Conservation (phyloP, 495 filamentous ascomycete genomes). For the Cryomyces minteri region DNA sequence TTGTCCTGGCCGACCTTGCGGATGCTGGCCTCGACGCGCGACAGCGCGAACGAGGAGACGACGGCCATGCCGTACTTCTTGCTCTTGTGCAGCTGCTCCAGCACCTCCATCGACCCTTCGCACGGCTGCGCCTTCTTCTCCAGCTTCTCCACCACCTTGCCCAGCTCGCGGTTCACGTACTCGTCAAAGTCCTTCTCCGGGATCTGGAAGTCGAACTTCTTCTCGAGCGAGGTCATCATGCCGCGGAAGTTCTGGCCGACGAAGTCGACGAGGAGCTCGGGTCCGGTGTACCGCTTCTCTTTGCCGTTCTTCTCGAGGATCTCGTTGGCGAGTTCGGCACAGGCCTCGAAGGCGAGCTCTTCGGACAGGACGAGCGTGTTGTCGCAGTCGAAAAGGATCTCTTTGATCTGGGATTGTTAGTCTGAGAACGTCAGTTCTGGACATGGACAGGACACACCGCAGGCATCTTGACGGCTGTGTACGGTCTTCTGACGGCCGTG, state of each 20-base stretch:
- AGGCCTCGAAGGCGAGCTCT: conserved; percentile 82
- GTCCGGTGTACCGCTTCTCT: conserved; percentile 58
- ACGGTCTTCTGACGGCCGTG: too few relatives aligned
- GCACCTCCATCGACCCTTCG: conserved; percentile 47
- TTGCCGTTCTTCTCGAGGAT: conserved; percentile 52
- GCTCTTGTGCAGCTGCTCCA: conserved; percentile 41
- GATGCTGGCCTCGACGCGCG: conserved; percentile 61
- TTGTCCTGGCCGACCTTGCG: conserved; percentile 65
- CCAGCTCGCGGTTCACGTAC: conserved; percentile 68
- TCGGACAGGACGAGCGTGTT: conserved; percentile 94
- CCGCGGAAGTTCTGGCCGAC: conserved; percentile 95
- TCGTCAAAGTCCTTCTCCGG: conserved; percentile 44
- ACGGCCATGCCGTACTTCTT: conserved; percentile 64
- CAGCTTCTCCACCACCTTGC: conserved; percentile 69
- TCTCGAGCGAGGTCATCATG: conserved; percentile 61
- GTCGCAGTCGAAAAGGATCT: conserved; percentile 92
- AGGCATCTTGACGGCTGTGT: too few relatives aligned
- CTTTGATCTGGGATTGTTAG: conserved; percentile 36
- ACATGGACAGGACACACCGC: too few relatives aligned
- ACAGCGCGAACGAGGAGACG: conserved; percentile 61
- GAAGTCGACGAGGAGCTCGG: conserved; percentile 66
- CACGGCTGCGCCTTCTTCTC: conserved; percentile 50
- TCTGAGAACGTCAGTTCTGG: too few relatives aligned
- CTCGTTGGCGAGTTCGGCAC: conserved; percentile 82
- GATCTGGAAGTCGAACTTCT: conserved; percentile 59